Evolutionary conservation across 441 rosid species (phyloP).

Genomic region (Gossypium schwendimanii): DNA sequence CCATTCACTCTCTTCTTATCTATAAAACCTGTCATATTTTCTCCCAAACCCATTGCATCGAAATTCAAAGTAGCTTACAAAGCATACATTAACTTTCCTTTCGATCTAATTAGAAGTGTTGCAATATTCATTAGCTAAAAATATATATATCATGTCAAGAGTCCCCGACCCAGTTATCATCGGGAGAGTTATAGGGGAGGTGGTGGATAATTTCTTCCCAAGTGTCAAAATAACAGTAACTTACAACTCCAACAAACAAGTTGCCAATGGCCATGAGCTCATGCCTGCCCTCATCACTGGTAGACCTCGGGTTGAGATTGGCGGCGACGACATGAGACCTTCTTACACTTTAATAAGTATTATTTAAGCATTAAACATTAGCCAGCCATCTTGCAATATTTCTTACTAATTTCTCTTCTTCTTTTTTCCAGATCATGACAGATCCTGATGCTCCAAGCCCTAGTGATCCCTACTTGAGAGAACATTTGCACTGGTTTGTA

Average conservation of each 20-base stretch:
- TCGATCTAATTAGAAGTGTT: background rate
- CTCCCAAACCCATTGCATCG: background rate
- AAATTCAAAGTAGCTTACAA: background rate
- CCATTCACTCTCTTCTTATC: conserved; percentile 5
- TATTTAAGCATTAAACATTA: background rate
- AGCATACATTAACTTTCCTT: background rate
- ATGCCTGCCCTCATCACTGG: conserved; percentile 34
- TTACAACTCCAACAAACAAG: conserved; percentile 46
- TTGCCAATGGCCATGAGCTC: conserved; percentile 57
- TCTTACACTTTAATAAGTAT: conserved; percentile 48
- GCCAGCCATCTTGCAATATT: background rate
- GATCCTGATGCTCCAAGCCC: conserved; percentile 83
- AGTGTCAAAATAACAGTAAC: conserved; percentile 40
- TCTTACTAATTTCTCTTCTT: background rate
- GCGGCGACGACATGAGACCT: conserved; percentile 60
- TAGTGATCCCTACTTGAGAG: conserved; percentile 56
- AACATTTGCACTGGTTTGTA: conserved; percentile 61
- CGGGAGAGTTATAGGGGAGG: conserved; percentile 61
- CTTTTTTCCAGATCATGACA: conserved; percentile 38
- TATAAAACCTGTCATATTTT: conserved; percentile 24
- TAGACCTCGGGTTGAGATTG: conserved; percentile 52
- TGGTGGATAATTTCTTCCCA: conserved; percentile 48
- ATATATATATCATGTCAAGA: conserved; percentile 35
- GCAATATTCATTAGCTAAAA: background rate
- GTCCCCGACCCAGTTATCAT: conserved; percentile 45